A percentile compares a stretch with the other conserved stretches of the same genome.
These are phyloP conservation scores for Gautieria morchelliformis DNA, from an alignment of 768 basidiomycete genomes.

Conservation along the genomic window DNA sequence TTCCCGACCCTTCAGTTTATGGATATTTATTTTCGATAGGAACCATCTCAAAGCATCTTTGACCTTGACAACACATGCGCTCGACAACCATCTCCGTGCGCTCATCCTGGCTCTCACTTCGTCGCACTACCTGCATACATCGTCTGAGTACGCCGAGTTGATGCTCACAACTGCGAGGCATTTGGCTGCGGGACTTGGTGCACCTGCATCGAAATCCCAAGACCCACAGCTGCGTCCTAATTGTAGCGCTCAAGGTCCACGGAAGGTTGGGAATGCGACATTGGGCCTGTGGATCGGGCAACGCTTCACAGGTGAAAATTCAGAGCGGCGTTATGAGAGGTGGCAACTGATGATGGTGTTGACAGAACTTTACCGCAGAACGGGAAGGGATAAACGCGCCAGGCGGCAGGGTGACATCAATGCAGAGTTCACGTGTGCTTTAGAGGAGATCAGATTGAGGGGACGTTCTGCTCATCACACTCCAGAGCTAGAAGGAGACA, in stretches of 20 bases:
- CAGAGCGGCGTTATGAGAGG: background rate
- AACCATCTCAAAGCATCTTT: constrained; percentile 53
- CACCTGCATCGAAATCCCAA: constrained; percentile 21
- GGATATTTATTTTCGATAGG: constrained; percentile 23
- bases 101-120: constrained; percentile 58
- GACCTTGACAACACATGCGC: constrained; percentile 42
- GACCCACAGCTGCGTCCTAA: constrained; percentile 10
- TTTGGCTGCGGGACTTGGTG: constrained; percentile 62
- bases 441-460: background rate
- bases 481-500: background rate
- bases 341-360: background rate
- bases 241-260: constrained; percentile 16
- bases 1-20: background rate
- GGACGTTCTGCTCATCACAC: background rate
- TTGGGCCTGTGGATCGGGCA: constrained; percentile 68
- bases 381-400: constrained; percentile 1
- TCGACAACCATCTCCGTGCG: constrained; percentile 67
- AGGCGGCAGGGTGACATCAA: background rate
- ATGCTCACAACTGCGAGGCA: constrained; percentile 63
- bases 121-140: constrained; percentile 63
- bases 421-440: background rate
- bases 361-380: constrained; percentile 1
- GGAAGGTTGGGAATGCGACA: constrained; percentile 47
- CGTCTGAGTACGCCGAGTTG: constrained; percentile 54
- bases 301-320: constrained; percentile 43